Evolutionary conservation across 129 eudicot species (phyloP), one percentile per base, ranked within the genome.

Genomic region (Tagetes erecta): DNA sequence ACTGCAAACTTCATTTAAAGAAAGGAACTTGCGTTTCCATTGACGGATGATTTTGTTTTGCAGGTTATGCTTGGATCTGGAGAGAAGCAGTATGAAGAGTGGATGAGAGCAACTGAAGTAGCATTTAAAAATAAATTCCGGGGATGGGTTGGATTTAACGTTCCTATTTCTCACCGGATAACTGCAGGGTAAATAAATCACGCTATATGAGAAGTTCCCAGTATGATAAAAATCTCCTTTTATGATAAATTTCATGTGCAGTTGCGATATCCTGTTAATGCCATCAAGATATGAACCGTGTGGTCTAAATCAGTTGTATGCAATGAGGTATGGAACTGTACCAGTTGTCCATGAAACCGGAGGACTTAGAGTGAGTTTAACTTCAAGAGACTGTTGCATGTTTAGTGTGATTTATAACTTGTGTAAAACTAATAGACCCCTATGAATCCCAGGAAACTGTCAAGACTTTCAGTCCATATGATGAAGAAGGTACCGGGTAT

Each of bases 31-130:
- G n/a, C n/a, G n/a, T n/a, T n/a, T n/a, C n/a, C n/a, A n/a, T n/a
- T n/a, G 27, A 20, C 27, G 27, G 27, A 20, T 20, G 27, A 20
- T 20, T 20, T 20, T 14, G 70, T 78, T 76, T 65, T 81, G 27
- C 70, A 92, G 98, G 81, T 92, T 35, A 92, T 92, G 98, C 96
- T 92, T 64, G 98, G 98, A 64, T 86, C 98, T n/a, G 98, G 98
- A 68, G 96, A 90, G 77, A 81, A 83, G 75, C 95, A 86, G 68
- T 92, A 92, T 58, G 96, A 92, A 86, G 89, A 90, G 42, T 92
- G 98, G 98, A 92, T 92, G 96, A 86, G 95, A 84, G 83, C 85
- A 31, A 70, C 83, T 14, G 98, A 92, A 75, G 67, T 82, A 40
- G 41, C 68, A 5, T 84, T 86, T 51, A 81, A 41, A 56, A 80